Conservation (phyloP, 2,329 filamentous ascomycete species). For the Arthrinium phaeospermum region DNA sequence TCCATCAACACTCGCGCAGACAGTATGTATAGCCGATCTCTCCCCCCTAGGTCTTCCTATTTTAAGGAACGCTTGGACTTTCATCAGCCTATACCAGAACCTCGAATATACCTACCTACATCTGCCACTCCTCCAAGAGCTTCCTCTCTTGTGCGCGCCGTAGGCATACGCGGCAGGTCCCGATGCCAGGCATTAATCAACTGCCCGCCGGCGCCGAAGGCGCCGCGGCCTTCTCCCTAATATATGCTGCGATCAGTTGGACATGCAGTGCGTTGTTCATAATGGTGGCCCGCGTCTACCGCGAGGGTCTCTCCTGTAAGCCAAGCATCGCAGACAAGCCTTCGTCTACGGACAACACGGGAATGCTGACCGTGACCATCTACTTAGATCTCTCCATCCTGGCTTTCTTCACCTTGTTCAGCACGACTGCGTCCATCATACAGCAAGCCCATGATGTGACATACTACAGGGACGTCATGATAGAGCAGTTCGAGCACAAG, state of each 20-base stretch:
- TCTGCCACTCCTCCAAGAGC: not conserved
- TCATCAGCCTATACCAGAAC: not conserved
- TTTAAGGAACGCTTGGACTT: not conserved
- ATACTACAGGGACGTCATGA: constrained; percentile 29
- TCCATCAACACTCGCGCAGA: not conserved
- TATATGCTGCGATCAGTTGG: constrained; percentile 25
- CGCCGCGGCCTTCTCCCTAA: constrained; percentile 24
- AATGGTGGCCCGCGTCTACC: constrained; percentile 33
- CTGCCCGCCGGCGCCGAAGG: constrained; percentile 26
- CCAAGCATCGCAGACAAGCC: not conserved
- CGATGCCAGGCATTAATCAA: constrained; percentile 26
- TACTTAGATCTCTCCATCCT: constrained; percentile 33
- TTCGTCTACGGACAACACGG: not conserved
- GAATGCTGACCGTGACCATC: not conserved
- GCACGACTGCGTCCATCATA: constrained; percentile 32
- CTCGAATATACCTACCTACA: not conserved
- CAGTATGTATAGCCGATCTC: not conserved
- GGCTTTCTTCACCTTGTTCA: constrained; percentile 30
- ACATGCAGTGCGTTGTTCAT: constrained; percentile 28
- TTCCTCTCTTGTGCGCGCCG: not conserved
- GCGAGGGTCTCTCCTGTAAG: constrained; percentile 33
- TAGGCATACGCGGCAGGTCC: constrained; percentile 12
- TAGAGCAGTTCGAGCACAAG: constrained; percentile 28
- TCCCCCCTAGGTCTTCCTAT: not conserved
- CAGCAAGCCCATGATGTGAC: constrained; percentile 32